These are phyloP conservation scores for Leccinum ochraceum DNA, from an alignment of 768 basidiomycete genomes.

Conservation along the genomic window DNA sequence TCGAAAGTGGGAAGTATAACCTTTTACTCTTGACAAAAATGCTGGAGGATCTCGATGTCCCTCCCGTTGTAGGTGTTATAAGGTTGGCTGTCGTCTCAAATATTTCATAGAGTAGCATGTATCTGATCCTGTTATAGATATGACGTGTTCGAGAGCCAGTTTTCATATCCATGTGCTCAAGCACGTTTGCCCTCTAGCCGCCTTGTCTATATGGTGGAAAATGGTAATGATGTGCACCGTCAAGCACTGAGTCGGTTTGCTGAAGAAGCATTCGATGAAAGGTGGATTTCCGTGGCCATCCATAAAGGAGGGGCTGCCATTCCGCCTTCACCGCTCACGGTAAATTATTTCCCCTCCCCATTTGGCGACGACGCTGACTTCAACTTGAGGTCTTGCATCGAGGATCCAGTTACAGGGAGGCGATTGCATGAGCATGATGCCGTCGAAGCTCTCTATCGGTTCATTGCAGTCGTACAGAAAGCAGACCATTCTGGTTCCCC, in stretches of 20 bases:
- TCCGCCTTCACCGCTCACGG: constrained; percentile 46
- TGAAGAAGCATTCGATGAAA: constrained; percentile 40
- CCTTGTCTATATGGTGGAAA: constrained; percentile 64
- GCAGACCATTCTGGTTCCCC: constrained; percentile 9
- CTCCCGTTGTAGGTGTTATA: constrained; percentile 58
- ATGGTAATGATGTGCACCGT: constrained; percentile 55
- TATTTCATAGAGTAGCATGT: constrained; percentile 1
- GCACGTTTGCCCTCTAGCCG: constrained; percentile 49
- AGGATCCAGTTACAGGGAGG: constrained; percentile 64
- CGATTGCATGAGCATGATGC: constrained; percentile 62
- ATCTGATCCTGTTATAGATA: no score
- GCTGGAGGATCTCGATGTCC: constrained; percentile 60
- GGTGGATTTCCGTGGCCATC: constrained; percentile 52
- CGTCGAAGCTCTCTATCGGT: constrained; percentile 54
- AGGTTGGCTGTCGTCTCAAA: constrained; percentile 42
- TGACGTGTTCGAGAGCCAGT: no score
- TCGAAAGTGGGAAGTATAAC: constrained; percentile 59
- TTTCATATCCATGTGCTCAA: no score
- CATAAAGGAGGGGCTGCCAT: constrained; percentile 35
- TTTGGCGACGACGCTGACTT: constrained; percentile 44
- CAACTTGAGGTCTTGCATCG: constrained; percentile 39
- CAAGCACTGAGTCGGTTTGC: constrained; percentile 49
- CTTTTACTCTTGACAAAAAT: constrained; percentile 62
- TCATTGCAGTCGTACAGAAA: constrained; percentile 34
- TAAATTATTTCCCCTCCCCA: constrained; percentile 43